Evolutionary conservation across 441 rosid genomes (phyloP), one percentile per base, ranked within the genome.

Genomic region (Hura crepitans): DNA sequence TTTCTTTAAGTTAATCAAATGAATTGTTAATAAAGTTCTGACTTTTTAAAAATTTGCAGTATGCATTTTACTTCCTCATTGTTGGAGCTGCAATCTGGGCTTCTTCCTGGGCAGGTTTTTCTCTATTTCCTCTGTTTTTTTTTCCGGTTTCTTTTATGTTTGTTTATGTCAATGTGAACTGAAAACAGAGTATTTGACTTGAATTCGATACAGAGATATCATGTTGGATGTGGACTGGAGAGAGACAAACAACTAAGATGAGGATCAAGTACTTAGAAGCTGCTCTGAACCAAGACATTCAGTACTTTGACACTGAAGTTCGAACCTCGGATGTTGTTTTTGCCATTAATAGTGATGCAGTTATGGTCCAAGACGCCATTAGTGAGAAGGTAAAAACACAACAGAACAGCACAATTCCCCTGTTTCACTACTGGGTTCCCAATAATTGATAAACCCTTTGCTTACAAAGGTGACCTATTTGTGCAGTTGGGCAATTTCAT

Each of bases 171-270:
- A 45, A n/a, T 55, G 42, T 66, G 23, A 55, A 56, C 58, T 73
- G 66, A 62, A n/a, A 69, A 43, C 39, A 57, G 56, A 74, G 50
- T 5, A 62, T 67, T 49, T 49, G 22, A 31, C 7, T 31, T 73
- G 47, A 75, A 72, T 69, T 74, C 71, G 60, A 31, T 72, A 68
- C 85, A 89, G 99, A 95, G 82, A 95, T 95, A 71, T 95, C 99
- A 4, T 95, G 99, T 80, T 95, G 99, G 99, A 95, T 95, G 99
- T 95, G 99, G 99, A 95, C 93, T 42, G 99, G 99, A 62, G 99
- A 95, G 81, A 89, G 99, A 80, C 99, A 95, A 74, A 74, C 99
- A 54, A 95, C 98, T 43, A 95, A 75, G 89, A 95, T 95, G 99
- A 92, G 99, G 83, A 92, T 95, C 78, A 92, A 89, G 83, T 95